A percentile compares a stretch with the other conserved stretches of the same genome.
Conservation (phyloP, 176 grass and related monocot genomes). For the Aegilops umbellulata region DNA sequence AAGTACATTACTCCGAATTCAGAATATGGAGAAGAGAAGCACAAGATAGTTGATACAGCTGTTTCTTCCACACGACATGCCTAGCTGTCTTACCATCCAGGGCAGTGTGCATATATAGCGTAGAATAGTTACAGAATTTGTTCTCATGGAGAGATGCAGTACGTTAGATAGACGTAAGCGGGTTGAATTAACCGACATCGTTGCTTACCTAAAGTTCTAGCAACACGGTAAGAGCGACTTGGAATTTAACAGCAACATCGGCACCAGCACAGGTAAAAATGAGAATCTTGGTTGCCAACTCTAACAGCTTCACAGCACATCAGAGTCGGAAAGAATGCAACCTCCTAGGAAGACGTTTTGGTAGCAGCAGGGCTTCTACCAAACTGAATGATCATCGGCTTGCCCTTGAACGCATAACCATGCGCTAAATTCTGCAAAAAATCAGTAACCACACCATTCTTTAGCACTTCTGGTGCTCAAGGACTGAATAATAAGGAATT, state of each 20-base stretch:
- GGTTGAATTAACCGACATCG: not conserved
- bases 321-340: constrained; percentile 1
- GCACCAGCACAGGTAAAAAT: not conserved
- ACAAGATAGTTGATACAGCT: no score
- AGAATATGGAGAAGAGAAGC: no score
- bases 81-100: no score
- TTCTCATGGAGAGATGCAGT: no score
- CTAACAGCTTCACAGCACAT: not conserved
- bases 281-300: not conserved
- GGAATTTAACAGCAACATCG: not conserved
- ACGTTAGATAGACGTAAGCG: not conserved
- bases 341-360: constrained; percentile 33
- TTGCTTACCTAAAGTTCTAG: not conserved
- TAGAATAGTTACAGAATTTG: no score
- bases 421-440: constrained; percentile 85
- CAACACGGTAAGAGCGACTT: not conserved
- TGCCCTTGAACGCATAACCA: constrained; percentile 89
- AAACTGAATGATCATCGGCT: constrained; percentile 92
- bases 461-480: not conserved
- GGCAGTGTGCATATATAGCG: no score
- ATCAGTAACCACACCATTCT: not conserved
- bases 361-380: constrained; percentile 72
- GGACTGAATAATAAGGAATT: not conserved
- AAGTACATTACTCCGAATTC: no score
- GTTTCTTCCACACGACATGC: no score